Conservation (phyloP, 2,329 filamentous ascomycete species). For the Colletotrichum sp. region DNA sequence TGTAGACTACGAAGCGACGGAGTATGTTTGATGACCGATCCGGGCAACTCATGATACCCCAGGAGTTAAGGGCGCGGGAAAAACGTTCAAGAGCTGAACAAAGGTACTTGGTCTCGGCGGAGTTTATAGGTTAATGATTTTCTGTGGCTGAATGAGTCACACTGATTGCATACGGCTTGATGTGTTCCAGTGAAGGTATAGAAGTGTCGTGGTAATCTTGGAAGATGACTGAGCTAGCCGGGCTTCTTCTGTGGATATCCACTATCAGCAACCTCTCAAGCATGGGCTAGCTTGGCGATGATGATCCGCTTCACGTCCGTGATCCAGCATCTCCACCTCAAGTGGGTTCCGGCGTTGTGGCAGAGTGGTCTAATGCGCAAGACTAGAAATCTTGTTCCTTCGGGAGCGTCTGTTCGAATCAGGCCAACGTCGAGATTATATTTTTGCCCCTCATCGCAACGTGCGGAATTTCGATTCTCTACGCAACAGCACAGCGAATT, state of each 20-base stretch:
- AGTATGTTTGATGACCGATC: not conserved
- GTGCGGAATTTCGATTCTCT: too few relatives aligned
- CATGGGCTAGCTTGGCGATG: rapidly evolving
- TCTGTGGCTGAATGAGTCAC: not conserved
- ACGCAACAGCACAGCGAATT: too few relatives aligned
- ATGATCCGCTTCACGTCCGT: rapidly evolving
- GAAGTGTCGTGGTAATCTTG: rapidly evolving
- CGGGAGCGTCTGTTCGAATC: not conserved
- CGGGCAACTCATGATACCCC: constrained; percentile 2
- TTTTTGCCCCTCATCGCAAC: too few relatives aligned
- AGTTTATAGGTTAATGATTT: not conserved
- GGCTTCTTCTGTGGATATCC: not conserved
- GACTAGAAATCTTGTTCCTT: not conserved
- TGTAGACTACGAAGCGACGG: not conserved
- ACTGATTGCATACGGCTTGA: not conserved
- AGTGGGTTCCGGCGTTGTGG: not conserved
- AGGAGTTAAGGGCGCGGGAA: not conserved
- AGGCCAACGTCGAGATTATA: not conserved
- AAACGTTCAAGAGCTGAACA: not conserved
- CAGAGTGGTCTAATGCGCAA: not conserved
- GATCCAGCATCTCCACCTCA: rapidly evolving
- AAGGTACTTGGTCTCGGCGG: not conserved
- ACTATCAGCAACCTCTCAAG: not conserved
- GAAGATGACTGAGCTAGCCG: rapidly evolving
- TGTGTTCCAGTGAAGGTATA: not conserved